phyloP scores from a whole-genome alignment of 176 grass and related monocot species.

The Miscanthus lutarioriparius region DNA sequence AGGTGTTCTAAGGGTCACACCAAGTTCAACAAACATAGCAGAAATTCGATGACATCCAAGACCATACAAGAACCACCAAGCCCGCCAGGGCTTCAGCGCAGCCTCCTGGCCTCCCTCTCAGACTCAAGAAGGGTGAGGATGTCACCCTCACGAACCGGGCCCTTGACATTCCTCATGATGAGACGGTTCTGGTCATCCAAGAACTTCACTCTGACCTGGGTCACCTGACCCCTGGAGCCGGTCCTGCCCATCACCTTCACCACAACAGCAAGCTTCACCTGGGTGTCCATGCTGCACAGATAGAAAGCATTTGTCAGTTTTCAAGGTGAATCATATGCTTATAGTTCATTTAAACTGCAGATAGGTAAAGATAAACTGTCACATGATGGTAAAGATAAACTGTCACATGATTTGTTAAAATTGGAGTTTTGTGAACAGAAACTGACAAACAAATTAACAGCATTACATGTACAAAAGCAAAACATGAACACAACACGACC shows the following conservation, averaged over 20 bases:
- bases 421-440: neutral
- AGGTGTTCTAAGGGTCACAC: neutral
- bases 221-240: conserved; percentile 74
- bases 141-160: conserved; percentile 66
- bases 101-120: conserved; percentile 84
- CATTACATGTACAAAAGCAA: neutral
- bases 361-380: neutral
- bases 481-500: fast-evolving
- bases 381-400: too few relatives aligned
- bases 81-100: conserved; percentile 48
- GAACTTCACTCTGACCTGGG: conserved; percentile 77
- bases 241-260: conserved; percentile 82
- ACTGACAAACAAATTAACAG: neutral
- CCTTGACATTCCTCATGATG: conserved; percentile 83
- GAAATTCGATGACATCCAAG: neutral
- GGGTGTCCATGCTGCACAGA: conserved; percentile 57
- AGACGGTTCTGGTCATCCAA: conserved; percentile 78
- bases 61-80: conserved; percentile 16
- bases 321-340: neutral
- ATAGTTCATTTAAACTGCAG: neutral
- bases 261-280: conserved; percentile 75
- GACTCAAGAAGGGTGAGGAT: conserved; percentile 77
- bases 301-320: neutral
- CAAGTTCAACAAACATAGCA: conserved; percentile 15
- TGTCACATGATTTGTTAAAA: neutral